These are phyloP conservation scores for Fusarium albosuccineum DNA, from an alignment of 2,329 filamentous ascomycete genomes.

Conservation along the genomic window DNA sequence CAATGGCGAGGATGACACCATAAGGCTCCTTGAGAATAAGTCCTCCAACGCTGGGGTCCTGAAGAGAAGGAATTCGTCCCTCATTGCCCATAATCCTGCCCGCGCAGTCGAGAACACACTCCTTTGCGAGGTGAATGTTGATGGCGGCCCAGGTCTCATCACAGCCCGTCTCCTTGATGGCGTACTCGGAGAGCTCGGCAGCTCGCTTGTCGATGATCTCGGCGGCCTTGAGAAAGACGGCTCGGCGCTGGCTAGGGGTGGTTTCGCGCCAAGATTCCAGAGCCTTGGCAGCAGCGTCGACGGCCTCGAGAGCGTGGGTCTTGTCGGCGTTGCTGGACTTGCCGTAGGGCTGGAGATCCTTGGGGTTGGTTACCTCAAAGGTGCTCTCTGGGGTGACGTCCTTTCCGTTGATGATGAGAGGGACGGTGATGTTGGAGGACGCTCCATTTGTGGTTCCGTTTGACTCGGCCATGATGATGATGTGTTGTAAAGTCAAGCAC, in stretches of 20 bases:
- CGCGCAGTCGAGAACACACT: background rate
- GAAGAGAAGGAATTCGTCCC: background rate
- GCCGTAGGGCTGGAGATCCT: background rate
- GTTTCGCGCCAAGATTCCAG: background rate
- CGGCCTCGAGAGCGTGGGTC: background rate
- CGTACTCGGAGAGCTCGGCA: background rate
- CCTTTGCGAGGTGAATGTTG: background rate
- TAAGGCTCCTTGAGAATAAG: background rate
- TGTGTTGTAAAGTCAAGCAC: too few species aligned
- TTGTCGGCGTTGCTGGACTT: background rate
- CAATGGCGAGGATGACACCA: background rate
- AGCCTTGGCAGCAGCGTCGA: background rate
- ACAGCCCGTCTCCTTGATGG: background rate
- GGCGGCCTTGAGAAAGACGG: background rate
- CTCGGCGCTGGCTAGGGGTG: background rate
- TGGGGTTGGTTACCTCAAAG: background rate
- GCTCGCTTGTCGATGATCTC: background rate
- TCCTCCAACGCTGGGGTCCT: background rate
- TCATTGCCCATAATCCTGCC: background rate
- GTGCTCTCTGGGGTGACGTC: background rate
- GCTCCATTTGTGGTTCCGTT: too few species aligned
- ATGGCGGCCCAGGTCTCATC: background rate
- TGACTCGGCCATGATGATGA: too few species aligned
- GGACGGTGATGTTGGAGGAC: background rate
- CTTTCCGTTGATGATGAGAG: background rate